These are phyloP conservation scores for Termitomyces sp. DNA, from an alignment of 768 basidiomycete genomes.

Conservation along the genomic window DNA sequence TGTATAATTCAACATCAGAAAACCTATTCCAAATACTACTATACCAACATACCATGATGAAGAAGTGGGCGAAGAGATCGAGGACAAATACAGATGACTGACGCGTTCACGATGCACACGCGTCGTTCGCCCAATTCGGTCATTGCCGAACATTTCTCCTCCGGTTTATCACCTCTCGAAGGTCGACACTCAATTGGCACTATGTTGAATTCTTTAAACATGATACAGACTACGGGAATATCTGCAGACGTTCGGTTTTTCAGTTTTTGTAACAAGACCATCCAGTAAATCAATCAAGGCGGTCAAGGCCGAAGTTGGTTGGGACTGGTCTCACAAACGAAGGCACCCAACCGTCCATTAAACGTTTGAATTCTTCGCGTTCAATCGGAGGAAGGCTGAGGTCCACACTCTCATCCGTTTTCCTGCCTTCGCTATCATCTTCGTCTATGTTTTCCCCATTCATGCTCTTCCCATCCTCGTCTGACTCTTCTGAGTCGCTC, in stretches of 20 bases:
- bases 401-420: neutral
- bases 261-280: too few species aligned
- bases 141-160: conserved; percentile 24
- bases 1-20: conserved; percentile 24
- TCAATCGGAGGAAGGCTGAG: neutral
- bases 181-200: neutral
- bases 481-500: neutral
- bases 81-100: conserved; percentile 24
- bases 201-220: neutral
- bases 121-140: conserved; percentile 37
- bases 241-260: neutral
- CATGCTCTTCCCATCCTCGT: neutral
- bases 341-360: conserved; percentile 3
- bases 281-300: neutral
- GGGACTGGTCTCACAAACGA: conserved; percentile 1
- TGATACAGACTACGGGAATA: neutral
- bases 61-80: conserved; percentile 18
- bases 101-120: conserved; percentile 45
- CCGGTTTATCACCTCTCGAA: too few species aligned
- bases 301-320: conserved; percentile 1
- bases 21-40: neutral
- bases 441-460: neutral
- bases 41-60: conserved; percentile 45
- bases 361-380: neutral
- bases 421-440: neutral